Base-by-base conservation (phyloP, 2,329 filamentous ascomycete genomes). In the Aspergillus luchuensis region DNA sequence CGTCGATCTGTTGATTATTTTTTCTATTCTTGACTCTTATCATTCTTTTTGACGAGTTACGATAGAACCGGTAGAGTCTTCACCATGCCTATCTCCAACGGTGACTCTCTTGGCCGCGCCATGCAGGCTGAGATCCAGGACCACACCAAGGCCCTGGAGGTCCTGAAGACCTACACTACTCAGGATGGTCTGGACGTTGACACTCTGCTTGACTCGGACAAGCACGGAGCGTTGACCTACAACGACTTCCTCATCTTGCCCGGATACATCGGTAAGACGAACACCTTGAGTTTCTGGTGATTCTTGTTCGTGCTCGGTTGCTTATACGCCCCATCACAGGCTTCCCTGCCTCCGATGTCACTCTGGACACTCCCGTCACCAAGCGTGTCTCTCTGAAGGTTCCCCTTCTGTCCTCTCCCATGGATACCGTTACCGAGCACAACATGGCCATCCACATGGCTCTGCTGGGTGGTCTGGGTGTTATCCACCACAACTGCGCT, bases 401-500 rank as follows among this genome's bases (percentile, higher is more conserved):
- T 6, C 95, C 95, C 62, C 93, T 99, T 74, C 87, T 98, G 67
- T 99, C 95, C 50, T 98, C 95, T 41, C 95, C 96, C 72, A 99
- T 99, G 95, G 95, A 99, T 82, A 99, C 95, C 8, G 95, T 99
- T 76, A 99, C 96, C 47, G 95, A 99, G 83, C 91, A 97, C 81
- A 94, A 96, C 78, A 99, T 99, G 96, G 96, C 95, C 67, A 98
- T 99, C 72, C 91, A 97, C 82, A 97, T 84, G 77, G 81, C 82
- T 41, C 77, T 84, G 52, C 78, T 84, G 48, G 81, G 82, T 70
- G 82, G 82, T 58, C 74, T 84, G 4, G 82, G 95, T 81, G 92
- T 99, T 70, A 96, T 99, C 69, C 95, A 99, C 84, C 95, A 99
- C 87, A 99, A 99, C 84, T 99, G 95, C 86, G 95, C 93, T n/a